phyloP scores from a whole-genome alignment of 2,329 filamentous ascomycete genomes.

The Aspergillus arachidicola region DNA sequence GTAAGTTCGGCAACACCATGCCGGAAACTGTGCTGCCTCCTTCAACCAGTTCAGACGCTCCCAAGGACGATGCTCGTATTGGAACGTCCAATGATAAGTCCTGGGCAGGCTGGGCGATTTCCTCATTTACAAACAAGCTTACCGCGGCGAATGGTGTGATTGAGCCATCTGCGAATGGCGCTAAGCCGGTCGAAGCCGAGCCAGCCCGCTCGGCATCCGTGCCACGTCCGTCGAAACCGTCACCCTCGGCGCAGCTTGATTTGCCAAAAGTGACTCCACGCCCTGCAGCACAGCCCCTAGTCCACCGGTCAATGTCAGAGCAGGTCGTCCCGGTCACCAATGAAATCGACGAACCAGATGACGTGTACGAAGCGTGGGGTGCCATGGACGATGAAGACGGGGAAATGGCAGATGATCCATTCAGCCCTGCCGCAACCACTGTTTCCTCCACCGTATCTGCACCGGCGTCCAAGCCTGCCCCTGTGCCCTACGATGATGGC shows the following conservation, averaged over 20 bases:
- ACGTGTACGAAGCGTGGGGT: conserved; percentile 75
- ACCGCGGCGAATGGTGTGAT: conserved; percentile 86
- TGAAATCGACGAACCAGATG: conserved; percentile 59
- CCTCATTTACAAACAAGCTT: conserved; percentile 95
- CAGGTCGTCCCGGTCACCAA: conserved; percentile 43
- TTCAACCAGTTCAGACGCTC: conserved; percentile 52
- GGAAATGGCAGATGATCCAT: conserved; percentile 50
- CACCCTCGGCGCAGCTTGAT: conserved; percentile 29
- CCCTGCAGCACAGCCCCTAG: conserved; percentile 32
- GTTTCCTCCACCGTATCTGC: conserved; percentile 28
- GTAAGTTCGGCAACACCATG: conserved; percentile 75
- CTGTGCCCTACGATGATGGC: conserved; percentile 73
- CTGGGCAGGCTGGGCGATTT: conserved; percentile 98
- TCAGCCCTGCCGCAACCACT: conserved; percentile 37
- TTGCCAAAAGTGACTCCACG: conserved; percentile 27
- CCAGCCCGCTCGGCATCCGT: conserved; percentile 51
- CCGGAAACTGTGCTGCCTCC: conserved; percentile 78
- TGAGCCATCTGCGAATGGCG: conserved; percentile 58
- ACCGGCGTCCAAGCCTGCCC: conserved; percentile 33
- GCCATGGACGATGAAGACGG: conserved; percentile 61
- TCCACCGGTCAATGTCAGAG: conserved; percentile 44
- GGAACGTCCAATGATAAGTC: conserved; percentile 72
- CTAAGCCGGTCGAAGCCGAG: conserved; percentile 47
- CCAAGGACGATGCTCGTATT: conserved; percentile 67
- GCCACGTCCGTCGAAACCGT: conserved; percentile 44